Evolutionary conservation across 2,329 filamentous ascomycete species (phyloP), one percentile per base, ranked within the genome.

Genomic region (Chalaropsis ovoidea): DNA sequence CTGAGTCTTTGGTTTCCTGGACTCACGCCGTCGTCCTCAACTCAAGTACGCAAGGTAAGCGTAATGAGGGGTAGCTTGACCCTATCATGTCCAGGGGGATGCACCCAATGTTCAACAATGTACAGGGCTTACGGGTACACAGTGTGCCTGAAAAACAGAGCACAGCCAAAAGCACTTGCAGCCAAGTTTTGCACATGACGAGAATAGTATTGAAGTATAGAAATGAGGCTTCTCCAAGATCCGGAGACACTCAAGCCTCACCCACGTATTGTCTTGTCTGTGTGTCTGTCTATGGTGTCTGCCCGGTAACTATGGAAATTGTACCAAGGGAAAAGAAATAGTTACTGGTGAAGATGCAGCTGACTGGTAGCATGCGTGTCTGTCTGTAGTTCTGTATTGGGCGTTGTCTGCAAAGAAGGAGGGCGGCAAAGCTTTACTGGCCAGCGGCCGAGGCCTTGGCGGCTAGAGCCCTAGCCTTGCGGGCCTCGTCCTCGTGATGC

Each of bases 401-500:
- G 17, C 17, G 52, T 56, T 56, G 45, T 19, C 17, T n/a, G 42
- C 42, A 43, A 56, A 56, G 22, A 24, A 22, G 47, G 10, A n/a
- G 22, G 52, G 27, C 4, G 52, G 24, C 17, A 10, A 17, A 35
- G 52, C 27, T 31, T 56, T 31, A 56, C 52, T 56, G 8, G 17
- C 22, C 61, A 45, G 41, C 42, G 19, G 60, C 19, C 6, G 52
- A 52, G n/a, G 52, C 58, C 13, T 77, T 77, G 67, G 75, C 73
- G 2, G 76, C 76, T 70, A 82, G 69, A 73, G 77, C 81, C 72
- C 76, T 76, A 45, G 75, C 75, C 75, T 84, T 84, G 69, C 79
- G 76, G 70, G 80, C 81, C 73, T 83, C 81, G 67, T 82, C 80
- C 67, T 78, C 78, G 65, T 79, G 70, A 69, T 84, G 78, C 74